Conservation (phyloP, 352 stramenopile species). For the Globisporangium uncinulatum region DNA sequence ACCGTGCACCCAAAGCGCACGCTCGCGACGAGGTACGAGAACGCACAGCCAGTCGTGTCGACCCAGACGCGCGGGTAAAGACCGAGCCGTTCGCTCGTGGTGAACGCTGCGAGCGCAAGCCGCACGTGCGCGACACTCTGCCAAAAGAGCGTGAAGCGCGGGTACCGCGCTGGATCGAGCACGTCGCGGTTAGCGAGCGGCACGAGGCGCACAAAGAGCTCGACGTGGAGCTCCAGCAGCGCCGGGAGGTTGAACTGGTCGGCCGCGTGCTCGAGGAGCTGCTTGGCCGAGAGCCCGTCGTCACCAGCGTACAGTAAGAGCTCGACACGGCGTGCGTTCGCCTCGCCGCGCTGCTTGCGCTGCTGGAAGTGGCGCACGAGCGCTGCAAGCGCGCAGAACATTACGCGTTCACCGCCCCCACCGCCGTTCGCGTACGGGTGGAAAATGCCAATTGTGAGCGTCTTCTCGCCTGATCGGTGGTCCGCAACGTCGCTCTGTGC, state of each 20-base stretch:
- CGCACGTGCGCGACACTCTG: conserved; percentile 94
- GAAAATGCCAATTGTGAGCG: conserved; percentile 87
- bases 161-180: conserved; percentile 76
- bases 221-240: conserved; percentile 38
- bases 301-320: conserved; percentile 78
- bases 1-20: conserved; percentile 82
- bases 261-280: conserved; percentile 73
- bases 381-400: conserved; percentile 94
- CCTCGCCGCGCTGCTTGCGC: conserved; percentile 3
- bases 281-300: conserved; percentile 42
- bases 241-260: conserved; percentile 87
- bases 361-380: conserved; percentile 53
- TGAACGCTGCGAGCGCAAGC: conserved; percentile 87
- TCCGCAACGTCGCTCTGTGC: conserved; percentile 13
- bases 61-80: conserved; percentile 90
- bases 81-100: conserved; percentile 27
- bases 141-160: conserved; percentile 93
- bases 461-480: conserved; percentile 7
- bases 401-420: conserved; percentile 96
- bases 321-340: conserved; percentile 15
- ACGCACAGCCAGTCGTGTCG: conserved; percentile 97
- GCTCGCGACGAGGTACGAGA: conserved; percentile 94
- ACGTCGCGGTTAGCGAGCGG: conserved; percentile 56
- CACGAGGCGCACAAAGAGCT: conserved; percentile 66
- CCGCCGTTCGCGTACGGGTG: conserved; percentile 94